phyloP scores from a whole-genome alignment of 192 early-diverging fungal species.

The Spizellomyces punctatus region DNA sequence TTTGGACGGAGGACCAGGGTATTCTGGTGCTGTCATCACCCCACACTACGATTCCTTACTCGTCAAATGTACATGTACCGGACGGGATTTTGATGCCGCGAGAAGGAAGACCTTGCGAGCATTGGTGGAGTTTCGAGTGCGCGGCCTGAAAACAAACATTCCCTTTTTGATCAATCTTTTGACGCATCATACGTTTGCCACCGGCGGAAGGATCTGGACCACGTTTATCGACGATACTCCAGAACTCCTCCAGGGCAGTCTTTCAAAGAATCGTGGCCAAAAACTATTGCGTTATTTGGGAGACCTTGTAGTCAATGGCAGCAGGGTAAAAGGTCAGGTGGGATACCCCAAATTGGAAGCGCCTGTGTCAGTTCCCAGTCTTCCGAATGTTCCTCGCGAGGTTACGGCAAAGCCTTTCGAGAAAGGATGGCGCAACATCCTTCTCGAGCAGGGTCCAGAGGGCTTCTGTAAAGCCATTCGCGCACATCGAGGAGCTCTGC shows the following conservation, averaged over 20 bases:
- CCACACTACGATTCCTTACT: slow-evolving; percentile 95
- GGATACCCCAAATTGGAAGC: slow-evolving; percentile 64
- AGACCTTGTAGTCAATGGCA: slow-evolving; percentile 91
- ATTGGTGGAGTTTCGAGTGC: slow-evolving; percentile 91
- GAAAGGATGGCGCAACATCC: slow-evolving; percentile 86
- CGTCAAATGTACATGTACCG: slow-evolving; percentile 86
- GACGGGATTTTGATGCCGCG: slow-evolving; percentile 86
- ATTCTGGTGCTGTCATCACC: slow-evolving; percentile 88
- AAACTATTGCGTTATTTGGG: slow-evolving; percentile 88
- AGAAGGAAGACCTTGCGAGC: slow-evolving; percentile 87
- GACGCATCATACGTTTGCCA: slow-evolving; percentile 77
- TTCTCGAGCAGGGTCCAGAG: slow-evolving; percentile 81
- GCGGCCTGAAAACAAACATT: slow-evolving; percentile 97
- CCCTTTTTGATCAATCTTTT: slow-evolving; percentile 89
- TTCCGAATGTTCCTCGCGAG: slow-evolving; percentile 48
- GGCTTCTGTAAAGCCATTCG: slow-evolving; percentile 92
- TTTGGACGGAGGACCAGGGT: slow-evolving; percentile 73
- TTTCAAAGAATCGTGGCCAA: slow-evolving; percentile 81
- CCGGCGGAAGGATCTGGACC: slow-evolving; percentile 80
- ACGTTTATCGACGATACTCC: slow-evolving; percentile 98
- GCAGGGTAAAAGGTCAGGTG: slow-evolving; percentile 86
- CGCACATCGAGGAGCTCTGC: slow-evolving; percentile 80
- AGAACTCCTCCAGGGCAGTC: slow-evolving; percentile 80
- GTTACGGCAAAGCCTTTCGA: slow-evolving; percentile 56
- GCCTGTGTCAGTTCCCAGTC: slow-evolving; percentile 66